These are phyloP conservation scores for Paragyromitra xinjiangensis DNA, from an alignment of 495 filamentous ascomycete species.

Conservation along the genomic window DNA sequence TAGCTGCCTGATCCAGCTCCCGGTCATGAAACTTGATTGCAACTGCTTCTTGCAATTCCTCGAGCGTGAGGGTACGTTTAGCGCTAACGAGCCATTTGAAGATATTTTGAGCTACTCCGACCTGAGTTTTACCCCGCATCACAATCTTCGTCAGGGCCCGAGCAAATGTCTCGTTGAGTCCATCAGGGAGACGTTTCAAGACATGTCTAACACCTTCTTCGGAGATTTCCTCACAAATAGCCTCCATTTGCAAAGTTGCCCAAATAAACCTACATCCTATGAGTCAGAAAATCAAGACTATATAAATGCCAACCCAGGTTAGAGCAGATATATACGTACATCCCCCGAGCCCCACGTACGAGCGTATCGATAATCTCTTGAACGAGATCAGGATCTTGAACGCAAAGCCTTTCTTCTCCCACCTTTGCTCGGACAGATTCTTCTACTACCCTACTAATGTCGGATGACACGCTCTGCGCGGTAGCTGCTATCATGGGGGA, in stretches of 20 bases:
- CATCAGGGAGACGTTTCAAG: slow-evolving; percentile 8
- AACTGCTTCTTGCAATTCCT: slow-evolving; percentile 21
- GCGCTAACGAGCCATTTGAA: slow-evolving; percentile 24
- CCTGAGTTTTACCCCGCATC: background rate
- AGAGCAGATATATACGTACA: slow-evolving; percentile 1
- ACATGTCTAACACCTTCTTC: slow-evolving; percentile 5
- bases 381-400: slow-evolving; percentile 1
- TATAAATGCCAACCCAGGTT: background rate
- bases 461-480: background rate
- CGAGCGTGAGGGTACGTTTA: background rate
- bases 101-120: background rate
- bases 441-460: background rate
- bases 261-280: slow-evolving; percentile 16
- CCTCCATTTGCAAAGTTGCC: slow-evolving; percentile 19
- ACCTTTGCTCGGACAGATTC: background rate
- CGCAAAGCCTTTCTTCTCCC: background rate
- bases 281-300: background rate
- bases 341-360: slow-evolving; percentile 9
- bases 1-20: background rate
- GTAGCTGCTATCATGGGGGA: background rate
- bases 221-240: slow-evolving; percentile 28
- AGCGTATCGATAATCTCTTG: slow-evolving; percentile 24
- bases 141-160: slow-evolving; percentile 15
- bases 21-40: background rate
- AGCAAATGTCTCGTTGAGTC: slow-evolving; percentile 17